Evolutionary conservation across 2,329 filamentous ascomycete genomes (phyloP), one percentile per base, ranked within the genome.

Genomic region (Xylaria sp.): DNA sequence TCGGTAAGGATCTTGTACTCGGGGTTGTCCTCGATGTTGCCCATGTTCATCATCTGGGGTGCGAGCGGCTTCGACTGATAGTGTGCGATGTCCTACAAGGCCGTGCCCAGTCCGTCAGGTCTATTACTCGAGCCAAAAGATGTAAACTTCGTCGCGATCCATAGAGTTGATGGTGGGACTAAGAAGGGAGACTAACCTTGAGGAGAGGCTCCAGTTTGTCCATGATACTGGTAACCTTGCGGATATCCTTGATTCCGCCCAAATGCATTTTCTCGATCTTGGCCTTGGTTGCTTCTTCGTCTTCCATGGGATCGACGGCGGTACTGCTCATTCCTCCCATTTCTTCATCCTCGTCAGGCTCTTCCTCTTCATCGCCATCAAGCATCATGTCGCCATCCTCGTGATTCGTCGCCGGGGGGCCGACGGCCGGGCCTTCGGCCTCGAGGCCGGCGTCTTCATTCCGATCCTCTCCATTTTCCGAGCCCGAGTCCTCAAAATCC

Each of bases 1-100:
- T 94, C 87, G 29, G 91, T 95, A 53, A 96, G 76, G 34, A 96
- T 84, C 71, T 91, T 86, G 73, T 96, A 96, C 71, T 96, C 92
- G 47, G 91, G 91, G 65, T 96, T 92, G 68, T 96, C 91, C 73
- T 96, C 92, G 66, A 96, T 87, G 50, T 90, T 92, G 64, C 92
- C 91, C 56, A 94, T 78, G 64, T 86, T 82, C 19, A 80, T 83
- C 24, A 82, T 84, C 56, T 81, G 83, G 52, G 86, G 80, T 48
- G 84, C 80, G 29, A 86, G 81, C 4, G 88, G 81, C 65, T 90
- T 80, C 39, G 82, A 84, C 74, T 90, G 86, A 74, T 86, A 94
- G 66, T 89, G 79, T 70, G 83, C 78, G 72, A 95, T 92, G 88
- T 91, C 90, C 90, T 94, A 78, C 69, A 78, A 69, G 67, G 71